Evolutionary conservation across 306 rosid species (phyloP), one percentile per base, ranked within the genome.

Genomic region (Fragaria iinumae): DNA sequence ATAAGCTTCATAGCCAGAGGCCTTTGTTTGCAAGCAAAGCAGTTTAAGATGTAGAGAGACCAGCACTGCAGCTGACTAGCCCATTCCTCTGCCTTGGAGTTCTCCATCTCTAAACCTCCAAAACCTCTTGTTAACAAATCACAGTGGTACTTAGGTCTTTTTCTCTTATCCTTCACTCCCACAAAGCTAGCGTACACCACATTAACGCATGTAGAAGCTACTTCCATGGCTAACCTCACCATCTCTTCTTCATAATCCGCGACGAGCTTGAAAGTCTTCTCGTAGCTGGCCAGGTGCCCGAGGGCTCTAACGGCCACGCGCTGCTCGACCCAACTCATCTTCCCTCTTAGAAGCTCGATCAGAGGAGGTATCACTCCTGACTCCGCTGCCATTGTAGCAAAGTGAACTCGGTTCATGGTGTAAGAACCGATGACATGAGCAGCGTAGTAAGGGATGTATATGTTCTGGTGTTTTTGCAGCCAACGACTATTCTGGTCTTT

Each of bases 341-440:
- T 80, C 16, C 97, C 97, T 17, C 81, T 76, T 0, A 93, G 75
- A 8, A 93, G 91, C 73, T 91, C 95, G 47, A 93, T 27, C 36
- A 91, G 67, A 8, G 95, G 93, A 1, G 84, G 89, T 12, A 93
- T 81, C 2, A 91, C 93, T 3, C 98, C 97, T 0, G 91, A 82
- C 27, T 86, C 47, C 0, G 83, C 96, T 1, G 98, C 96, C 66
- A 69, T 59, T 67, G 88, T 84, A 12, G 93, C 90, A 44, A 89
- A 93, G 75, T 87, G 89, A 4, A 80, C 86, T 70, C 75, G 84
- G 69, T 93, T 87, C 88, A 91, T 88, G 7, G 98, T 93, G 75
- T 91, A 90, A 47, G 98, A 93, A 20, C 98, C 98, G 69, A 93
- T 93, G 11, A 90, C 84, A 55, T 93, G 97, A 44, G 95, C 95